Base-by-base conservation (phyloP, 768 basidiomycete species). In the Macrolepiota dolichaula region DNA sequence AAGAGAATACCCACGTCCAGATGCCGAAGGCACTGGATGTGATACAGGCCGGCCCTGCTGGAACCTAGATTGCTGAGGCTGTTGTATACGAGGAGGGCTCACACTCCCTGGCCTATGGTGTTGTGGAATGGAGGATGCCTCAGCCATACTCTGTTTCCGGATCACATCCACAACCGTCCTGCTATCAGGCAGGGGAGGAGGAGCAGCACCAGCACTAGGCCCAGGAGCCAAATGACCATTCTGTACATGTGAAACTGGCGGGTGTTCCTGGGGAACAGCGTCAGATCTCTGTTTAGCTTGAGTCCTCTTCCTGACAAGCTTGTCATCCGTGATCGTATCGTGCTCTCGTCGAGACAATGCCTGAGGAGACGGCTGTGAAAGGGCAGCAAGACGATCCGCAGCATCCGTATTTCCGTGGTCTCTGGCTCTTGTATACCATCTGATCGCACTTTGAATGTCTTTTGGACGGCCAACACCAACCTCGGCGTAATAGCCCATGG, bases 401-500 rank as follows among this genome's bases (percentile, higher is more conserved):
- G 96, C 96, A 67, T 98, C 96, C 1, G 79, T 64, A 69, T 96
- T 96, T 1, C 89, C 89, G 57, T 92, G 87, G 22, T 85, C 77
- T 19, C 85, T 76, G 0, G 96, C 95, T 86, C 92, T 69, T 0
- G 40, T 59, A 11, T 98, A 98, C 94, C 95, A 98, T 69, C 74
- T 82, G 60, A 78, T 76, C 1, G 95, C 92, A 6, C 77, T 77
- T 0, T 80, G 81, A 38, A 92, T 57, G 68, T 90, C 83, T 68
- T 83, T 85, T 10, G 69, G 52, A 0, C 88, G 85, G 0, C 94
- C 95, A 5, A 98, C 89, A 1, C 96, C 96, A 1, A 98, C 91
- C 72, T 98, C 96, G 38, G 81, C 81, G 70, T 96, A 98, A 70
- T 98, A 98, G 1, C 96, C 96, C 85, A 98, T 88, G 0, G 95